phyloP scores from a whole-genome alignment of 345 rosid genomes.

The Toxicodendron radicans region DNA sequence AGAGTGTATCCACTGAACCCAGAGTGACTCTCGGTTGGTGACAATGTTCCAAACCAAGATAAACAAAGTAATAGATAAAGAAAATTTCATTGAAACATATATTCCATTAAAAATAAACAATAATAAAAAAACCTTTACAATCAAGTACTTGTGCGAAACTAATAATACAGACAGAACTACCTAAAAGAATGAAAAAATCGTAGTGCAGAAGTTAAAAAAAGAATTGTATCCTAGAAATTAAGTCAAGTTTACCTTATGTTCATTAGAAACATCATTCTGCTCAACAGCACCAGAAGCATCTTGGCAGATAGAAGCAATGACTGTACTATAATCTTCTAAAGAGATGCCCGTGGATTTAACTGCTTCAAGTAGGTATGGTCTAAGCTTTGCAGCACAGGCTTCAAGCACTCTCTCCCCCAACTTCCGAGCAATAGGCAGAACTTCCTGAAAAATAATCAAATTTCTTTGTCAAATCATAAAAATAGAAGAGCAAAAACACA shows the following conservation, averaged over 20 bases:
- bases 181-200: neutral
- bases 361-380: constrained; percentile 59
- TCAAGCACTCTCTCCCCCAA: constrained; percentile 75
- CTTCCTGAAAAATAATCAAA: constrained; percentile 44
- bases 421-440: constrained; percentile 60
- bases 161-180: too few relatives aligned
- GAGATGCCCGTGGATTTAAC: constrained; percentile 54
- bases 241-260: constrained; percentile 49
- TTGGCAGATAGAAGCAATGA: constrained; percentile 68
- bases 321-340: constrained; percentile 55
- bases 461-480: constrained; percentile 11
- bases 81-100: too few relatives aligned
- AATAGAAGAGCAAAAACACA: constrained; percentile 10
- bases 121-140: too few relatives aligned
- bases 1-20: too few relatives aligned
- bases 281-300: constrained; percentile 42
- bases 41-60: too few relatives aligned
- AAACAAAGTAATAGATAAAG: neutral
- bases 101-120: too few relatives aligned
- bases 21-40: too few relatives aligned
- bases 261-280: constrained; percentile 43
- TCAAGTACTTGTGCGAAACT: neutral
- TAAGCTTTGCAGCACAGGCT: constrained; percentile 66
- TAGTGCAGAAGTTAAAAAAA: neutral
- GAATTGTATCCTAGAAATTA: neutral